Conservation (phyloP, 2,329 filamentous ascomycete genomes). For the Lachnellula hyalina region DNA sequence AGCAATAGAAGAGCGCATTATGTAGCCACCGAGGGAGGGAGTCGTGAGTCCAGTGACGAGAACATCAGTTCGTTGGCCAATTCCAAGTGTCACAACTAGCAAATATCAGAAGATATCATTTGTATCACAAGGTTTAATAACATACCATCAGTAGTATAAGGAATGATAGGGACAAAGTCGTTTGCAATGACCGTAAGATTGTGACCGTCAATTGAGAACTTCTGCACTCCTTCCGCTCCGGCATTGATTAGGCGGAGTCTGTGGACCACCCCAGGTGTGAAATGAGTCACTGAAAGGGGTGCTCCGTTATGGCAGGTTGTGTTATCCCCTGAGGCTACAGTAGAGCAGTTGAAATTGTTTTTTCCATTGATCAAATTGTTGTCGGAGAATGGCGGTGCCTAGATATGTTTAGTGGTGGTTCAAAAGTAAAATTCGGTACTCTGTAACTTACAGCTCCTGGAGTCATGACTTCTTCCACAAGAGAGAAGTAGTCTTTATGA, state of each 20-base stretch:
- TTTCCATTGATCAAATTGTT: conserved; percentile 23
- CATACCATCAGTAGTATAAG: conserved; percentile 6
- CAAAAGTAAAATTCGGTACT: not conserved
- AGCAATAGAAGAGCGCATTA: conserved; percentile 49
- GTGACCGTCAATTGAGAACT: conserved; percentile 41
- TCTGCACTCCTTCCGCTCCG: conserved; percentile 40
- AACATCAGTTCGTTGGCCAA: conserved; percentile 44
- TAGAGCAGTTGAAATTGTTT: conserved; percentile 10
- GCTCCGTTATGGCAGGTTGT: conserved; percentile 9
- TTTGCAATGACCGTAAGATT: conserved; percentile 61
- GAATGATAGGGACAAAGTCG: conserved; percentile 42
- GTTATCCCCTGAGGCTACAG: not conserved
- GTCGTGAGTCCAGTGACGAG: conserved; percentile 41
- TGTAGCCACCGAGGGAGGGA: conserved; percentile 37
- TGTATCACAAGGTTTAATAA: not conserved
- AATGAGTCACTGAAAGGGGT: conserved; percentile 26
- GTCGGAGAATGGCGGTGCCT: not conserved
- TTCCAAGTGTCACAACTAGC: conserved; percentile 49
- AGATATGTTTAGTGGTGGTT: not conserved
- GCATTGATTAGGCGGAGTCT: conserved; percentile 42
- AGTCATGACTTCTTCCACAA: conserved; percentile 38
- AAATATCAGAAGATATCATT: not conserved
- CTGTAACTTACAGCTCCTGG: not conserved
- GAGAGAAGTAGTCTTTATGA: conserved; percentile 39
- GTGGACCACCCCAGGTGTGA: conserved; percentile 34